Conservation (phyloP, 139 green algal species). For the Chlorella sp. region DNA sequence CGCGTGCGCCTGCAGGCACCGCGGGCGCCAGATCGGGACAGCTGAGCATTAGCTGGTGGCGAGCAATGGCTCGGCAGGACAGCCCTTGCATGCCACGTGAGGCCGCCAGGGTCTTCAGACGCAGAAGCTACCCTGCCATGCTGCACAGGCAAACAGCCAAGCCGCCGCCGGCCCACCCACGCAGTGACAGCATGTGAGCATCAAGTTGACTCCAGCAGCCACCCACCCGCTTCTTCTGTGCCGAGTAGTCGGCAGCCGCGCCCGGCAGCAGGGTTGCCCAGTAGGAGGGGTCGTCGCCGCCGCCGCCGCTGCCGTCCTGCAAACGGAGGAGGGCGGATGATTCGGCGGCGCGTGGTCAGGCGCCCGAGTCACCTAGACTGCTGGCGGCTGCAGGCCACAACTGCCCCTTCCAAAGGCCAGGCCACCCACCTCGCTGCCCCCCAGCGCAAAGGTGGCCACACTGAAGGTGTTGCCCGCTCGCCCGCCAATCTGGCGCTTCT, state of each 20-base stretch:
- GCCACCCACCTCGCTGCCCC: background rate
- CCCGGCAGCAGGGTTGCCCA: conserved; percentile 76
- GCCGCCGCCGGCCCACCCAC: too few species aligned
- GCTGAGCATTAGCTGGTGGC: background rate
- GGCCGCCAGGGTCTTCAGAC: too few species aligned
- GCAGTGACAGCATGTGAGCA: too few species aligned
- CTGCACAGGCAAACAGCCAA: background rate
- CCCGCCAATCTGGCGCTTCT: conserved; percentile 86
- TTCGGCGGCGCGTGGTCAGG: too few species aligned
- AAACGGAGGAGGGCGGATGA: background rate
- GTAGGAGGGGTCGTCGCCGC: conserved; percentile 54
- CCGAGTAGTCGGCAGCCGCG: conserved; percentile 42
- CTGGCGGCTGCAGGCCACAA: too few species aligned
- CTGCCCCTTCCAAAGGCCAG: too few species aligned
- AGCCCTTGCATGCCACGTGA: too few species aligned
- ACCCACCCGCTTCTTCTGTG: background rate
- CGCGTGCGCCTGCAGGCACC: background rate
- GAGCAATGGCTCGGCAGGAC: background rate
- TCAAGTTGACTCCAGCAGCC: too few species aligned
- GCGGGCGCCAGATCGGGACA: too few species aligned
- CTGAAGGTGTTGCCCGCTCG: conserved; percentile 85
- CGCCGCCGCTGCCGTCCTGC: background rate
- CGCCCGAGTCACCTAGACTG: too few species aligned
- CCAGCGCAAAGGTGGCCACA: conserved; percentile 72
- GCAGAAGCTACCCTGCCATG: too few species aligned